Percentiles rank a stretch among this genome's conserved stretches.
Conservation (phyloP, 129 eudicot genomes). For the Logfia minima region DNA sequence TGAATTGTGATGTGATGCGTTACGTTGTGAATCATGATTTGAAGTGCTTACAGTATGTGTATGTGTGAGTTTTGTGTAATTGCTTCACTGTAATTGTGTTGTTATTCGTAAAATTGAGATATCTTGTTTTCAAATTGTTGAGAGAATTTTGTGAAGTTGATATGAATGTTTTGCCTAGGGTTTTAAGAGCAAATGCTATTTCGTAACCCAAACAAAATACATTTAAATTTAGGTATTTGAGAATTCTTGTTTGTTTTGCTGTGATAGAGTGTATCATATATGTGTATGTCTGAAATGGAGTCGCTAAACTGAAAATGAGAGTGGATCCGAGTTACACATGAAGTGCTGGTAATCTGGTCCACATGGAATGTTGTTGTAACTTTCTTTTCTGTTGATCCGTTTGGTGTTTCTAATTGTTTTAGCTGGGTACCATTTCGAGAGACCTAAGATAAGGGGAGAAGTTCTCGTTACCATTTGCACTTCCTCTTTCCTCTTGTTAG, state of each 20-base stretch:
- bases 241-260: neutral
- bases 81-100: constrained; percentile 1
- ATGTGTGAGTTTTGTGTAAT: constrained; percentile 7
- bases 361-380: constrained; percentile 18
- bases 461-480: neutral
- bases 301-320: constrained; percentile 9
- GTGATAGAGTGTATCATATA: neutral
- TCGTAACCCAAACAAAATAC: neutral
- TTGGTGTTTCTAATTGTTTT: neutral
- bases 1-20: neutral
- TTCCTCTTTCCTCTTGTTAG: neutral
- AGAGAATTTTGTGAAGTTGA: constrained; percentile 1
- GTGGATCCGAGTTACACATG: constrained; percentile 20
- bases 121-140: constrained; percentile 8
- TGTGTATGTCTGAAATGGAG: constrained; percentile 16
- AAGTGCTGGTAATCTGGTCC: constrained; percentile 5
- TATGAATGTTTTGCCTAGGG: constrained; percentile 6
- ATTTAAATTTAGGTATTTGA: neutral
- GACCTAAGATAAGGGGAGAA: neutral
- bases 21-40: constrained; percentile 24
- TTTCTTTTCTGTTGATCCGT: neutral
- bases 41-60: constrained; percentile 12
- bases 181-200: neutral
- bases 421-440: constrained; percentile 5
- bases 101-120: neutral